Evolutionary conservation across 257 asterid genomes (phyloP).

Genomic region (Jaltomata sinuosa): DNA sequence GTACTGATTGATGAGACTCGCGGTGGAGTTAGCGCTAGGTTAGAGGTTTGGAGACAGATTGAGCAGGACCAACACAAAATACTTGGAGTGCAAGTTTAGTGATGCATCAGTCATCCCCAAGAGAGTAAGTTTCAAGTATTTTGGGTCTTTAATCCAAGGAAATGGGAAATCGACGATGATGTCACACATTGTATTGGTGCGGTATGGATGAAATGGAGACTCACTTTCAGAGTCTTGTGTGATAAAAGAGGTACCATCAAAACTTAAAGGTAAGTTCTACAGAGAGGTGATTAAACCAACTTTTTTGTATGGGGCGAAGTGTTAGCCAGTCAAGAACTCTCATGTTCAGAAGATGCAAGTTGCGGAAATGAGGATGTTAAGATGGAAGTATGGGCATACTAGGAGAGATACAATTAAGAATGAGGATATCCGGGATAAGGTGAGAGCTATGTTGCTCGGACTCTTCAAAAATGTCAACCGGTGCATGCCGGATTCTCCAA

Average conservation of each 20-base stretch:
- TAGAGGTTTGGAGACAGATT: neutral
- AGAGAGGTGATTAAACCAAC: neutral
- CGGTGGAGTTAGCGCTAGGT: too few relatives aligned
- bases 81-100: neutral
- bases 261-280: neutral
- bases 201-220: too few relatives aligned
- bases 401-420: neutral
- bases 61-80: neutral
- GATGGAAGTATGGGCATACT: neutral
- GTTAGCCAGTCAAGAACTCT: neutral
- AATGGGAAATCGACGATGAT: neutral
- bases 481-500: too few relatives aligned
- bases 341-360: neutral
- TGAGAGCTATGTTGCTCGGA: too few relatives aligned
- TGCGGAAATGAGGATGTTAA: too few relatives aligned
- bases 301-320: neutral
- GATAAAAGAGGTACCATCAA: neutral
- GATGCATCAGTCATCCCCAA: neutral
- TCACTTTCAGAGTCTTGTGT: too few relatives aligned
- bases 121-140: neutral
- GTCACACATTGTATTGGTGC: too few relatives aligned
- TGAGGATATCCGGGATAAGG: neutral
- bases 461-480: too few relatives aligned
- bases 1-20: too few relatives aligned
- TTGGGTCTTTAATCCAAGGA: neutral